Evolutionary conservation across 352 stramenopile species (phyloP).

Genomic region (Phytophthora citricola): DNA sequence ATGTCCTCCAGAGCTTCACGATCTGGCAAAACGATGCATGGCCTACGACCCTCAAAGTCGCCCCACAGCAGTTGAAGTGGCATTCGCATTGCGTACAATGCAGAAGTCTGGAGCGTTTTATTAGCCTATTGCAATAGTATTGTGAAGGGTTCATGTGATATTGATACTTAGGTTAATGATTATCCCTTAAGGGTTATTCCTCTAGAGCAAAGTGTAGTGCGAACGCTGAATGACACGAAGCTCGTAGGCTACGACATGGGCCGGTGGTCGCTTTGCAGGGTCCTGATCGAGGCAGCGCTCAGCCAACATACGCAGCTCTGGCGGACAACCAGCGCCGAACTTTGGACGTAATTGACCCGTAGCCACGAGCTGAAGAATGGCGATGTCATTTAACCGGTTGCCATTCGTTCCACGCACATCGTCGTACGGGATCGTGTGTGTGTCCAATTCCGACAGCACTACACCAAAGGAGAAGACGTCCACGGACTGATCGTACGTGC

Average conservation of each 20-base stretch:
- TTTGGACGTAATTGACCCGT: constrained; percentile 37
- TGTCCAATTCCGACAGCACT: constrained; percentile 64
- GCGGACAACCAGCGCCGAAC: constrained; percentile 47
- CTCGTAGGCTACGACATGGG: constrained; percentile 50
- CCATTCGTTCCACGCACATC: constrained; percentile 42
- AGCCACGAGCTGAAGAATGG: constrained; percentile 53
- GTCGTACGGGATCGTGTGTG: constrained; percentile 57
- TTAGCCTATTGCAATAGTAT: constrained; percentile 4
- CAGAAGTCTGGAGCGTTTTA: constrained; percentile 44
- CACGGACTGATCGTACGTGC: constrained; percentile 51
- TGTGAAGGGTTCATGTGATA: constrained; percentile 7
- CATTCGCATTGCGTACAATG: constrained; percentile 52
- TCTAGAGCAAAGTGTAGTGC: constrained; percentile 37
- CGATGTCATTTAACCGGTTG: constrained; percentile 46
- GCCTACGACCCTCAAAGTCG: constrained; percentile 41
- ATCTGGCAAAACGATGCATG: constrained; percentile 53
- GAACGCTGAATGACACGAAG: constrained; percentile 43
- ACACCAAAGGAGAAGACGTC: constrained; percentile 74
- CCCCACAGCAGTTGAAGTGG: constrained; percentile 57
- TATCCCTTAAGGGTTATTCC: constrained; percentile 2
- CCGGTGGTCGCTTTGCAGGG: constrained; percentile 43
- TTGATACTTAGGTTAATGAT: constrained; percentile 23
- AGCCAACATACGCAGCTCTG: constrained; percentile 40
- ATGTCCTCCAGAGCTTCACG: constrained; percentile 48
- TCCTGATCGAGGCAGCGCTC: constrained; percentile 43